phyloP scores from a whole-genome alignment of 768 basidiomycete genomes.

The Termitomyces sp. region DNA sequence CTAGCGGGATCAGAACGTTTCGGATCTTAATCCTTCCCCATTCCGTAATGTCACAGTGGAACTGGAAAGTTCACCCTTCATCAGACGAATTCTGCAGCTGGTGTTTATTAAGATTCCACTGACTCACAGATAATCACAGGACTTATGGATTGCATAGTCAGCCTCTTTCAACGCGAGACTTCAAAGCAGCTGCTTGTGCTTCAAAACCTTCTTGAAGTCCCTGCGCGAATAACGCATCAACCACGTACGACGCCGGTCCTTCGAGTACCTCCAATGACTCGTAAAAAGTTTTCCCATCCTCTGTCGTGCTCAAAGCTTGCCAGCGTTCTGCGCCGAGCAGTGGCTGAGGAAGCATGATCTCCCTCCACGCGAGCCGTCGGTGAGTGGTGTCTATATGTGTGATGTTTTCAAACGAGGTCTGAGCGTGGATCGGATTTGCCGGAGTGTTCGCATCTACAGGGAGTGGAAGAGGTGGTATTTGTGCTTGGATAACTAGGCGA shows the following conservation, averaged over 20 bases:
- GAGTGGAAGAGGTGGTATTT: conserved; percentile 24
- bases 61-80: too few relatives aligned
- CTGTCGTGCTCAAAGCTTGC: conserved; percentile 18
- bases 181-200: conserved; percentile 15
- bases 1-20: too few relatives aligned
- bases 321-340: conserved; percentile 22
- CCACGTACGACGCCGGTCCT: conserved; percentile 17
- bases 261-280: conserved; percentile 24
- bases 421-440: conserved; percentile 18
- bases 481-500: conserved; percentile 21
- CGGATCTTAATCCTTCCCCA: too few relatives aligned
- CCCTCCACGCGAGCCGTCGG: conserved; percentile 22
- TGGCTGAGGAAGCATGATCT: conserved; percentile 18
- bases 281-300: conserved; percentile 21
- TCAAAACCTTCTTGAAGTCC: conserved; percentile 21
- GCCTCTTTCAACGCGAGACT: background rate
- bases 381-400: conserved; percentile 19
- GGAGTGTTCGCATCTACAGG: conserved; percentile 23
- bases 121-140: too few relatives aligned
- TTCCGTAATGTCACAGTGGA: too few relatives aligned
- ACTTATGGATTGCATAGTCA: background rate
- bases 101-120: too few relatives aligned
- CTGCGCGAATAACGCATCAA: conserved; percentile 16
- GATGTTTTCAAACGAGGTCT: conserved; percentile 25
- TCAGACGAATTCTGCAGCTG: too few relatives aligned